Evolutionary conservation across 345 rosid genomes (phyloP), one percentile per base, ranked within the genome.

Genomic region (Dimocarpus longan): DNA sequence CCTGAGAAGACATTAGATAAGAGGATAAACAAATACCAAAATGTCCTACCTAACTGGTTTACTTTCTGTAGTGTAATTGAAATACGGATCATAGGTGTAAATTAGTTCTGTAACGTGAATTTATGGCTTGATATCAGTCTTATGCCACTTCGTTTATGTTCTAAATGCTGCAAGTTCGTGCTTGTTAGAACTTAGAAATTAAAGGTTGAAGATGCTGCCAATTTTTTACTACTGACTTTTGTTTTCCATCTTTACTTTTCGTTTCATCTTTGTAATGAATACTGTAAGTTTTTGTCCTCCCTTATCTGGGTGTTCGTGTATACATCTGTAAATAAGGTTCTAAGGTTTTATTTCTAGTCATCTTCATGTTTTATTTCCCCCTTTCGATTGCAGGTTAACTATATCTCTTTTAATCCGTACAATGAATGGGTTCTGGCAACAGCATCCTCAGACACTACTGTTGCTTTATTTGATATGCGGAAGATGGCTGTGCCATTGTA

Each of bases 391-490:
- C 89, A 94, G 97, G 85, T 93, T 68, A 94, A 96, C 78, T 90
- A 88, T 82, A 75, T 93, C 69, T 90, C 99, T n/a, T 96, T 96
- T 89, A 94, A 96, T 86, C 91, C 91, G 1, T 90, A 83, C 66
- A 90, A 94, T 73, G 98, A 96, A 71, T 93, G 97, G 95, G 80
- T 96, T 70, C 79, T 96, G 73, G 98, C 99, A 52, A 96, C 98
- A 43, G 98, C 97, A 40, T 94, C 98, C 74, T 93, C 95, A 42
- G 99, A 96, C 81, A 83, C 93, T 5, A 91, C 97, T 1, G 89
- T 93, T 43, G 90, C 89, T 79, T 88, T 94, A 80, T 93, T 91
- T 84, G 99, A 96, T 84, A 80, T 90, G 74, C 87, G 98, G 71
- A 94, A 94, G 88, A 86, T 94, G 80, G 80, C 81, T 48, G 77